phyloP scores from a whole-genome alignment of 495 filamentous ascomycete genomes.

The Aspergillus conjunctus region DNA sequence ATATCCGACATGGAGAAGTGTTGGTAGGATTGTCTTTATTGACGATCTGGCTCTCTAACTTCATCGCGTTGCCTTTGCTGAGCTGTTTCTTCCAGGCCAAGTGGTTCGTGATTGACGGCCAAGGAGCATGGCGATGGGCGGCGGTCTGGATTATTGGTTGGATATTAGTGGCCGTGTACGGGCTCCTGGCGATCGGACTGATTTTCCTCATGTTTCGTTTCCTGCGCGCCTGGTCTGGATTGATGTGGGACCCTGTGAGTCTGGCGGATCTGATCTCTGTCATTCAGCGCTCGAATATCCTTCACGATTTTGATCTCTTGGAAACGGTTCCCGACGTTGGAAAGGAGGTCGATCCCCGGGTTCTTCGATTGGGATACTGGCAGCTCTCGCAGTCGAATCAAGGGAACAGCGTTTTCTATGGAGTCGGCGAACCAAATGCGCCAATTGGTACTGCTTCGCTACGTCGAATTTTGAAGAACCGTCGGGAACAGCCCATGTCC shows the following conservation, averaged over 20 bases:
- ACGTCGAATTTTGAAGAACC: constrained; percentile 39
- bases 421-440: constrained; percentile 62
- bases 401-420: constrained; percentile 60
- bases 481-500: constrained; percentile 36
- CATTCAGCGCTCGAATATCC: constrained; percentile 75
- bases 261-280: constrained; percentile 76
- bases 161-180: constrained; percentile 74
- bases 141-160: constrained; percentile 75
- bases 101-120: constrained; percentile 44
- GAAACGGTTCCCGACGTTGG: constrained; percentile 56
- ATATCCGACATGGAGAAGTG: constrained; percentile 57
- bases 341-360: constrained; percentile 46
- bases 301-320: constrained; percentile 65
- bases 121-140: constrained; percentile 71
- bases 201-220: constrained; percentile 56
- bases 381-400: constrained; percentile 55
- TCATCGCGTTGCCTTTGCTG: constrained; percentile 66
- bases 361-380: constrained; percentile 83
- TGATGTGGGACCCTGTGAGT: constrained; percentile 83
- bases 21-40: constrained; percentile 56
- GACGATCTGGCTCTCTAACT: constrained; percentile 62
- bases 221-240: constrained; percentile 59
- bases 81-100: constrained; percentile 65
- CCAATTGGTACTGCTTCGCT: constrained; percentile 58
- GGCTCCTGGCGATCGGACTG: constrained; percentile 61